These are phyloP conservation scores for Geranium brycei DNA, from an alignment of 345 rosid genomes.

Conservation along the genomic window DNA sequence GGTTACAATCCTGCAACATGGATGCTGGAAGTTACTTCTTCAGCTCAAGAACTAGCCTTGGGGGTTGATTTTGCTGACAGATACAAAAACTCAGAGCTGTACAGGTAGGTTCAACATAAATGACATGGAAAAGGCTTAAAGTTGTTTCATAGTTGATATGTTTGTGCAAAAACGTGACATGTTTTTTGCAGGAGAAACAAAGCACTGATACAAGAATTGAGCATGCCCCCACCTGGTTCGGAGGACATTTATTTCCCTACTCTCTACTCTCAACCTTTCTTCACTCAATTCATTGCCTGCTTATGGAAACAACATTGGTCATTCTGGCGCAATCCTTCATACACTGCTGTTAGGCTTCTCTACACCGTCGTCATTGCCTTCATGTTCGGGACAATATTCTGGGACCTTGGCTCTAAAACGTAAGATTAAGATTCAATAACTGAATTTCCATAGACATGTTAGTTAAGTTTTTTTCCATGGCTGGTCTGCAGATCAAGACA, in stretches of 20 bases:
- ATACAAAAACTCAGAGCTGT: constrained; percentile 30
- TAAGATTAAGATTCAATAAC: constrained; percentile 1
- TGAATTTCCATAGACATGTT: too few relatives aligned
- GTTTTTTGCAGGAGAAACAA: constrained; percentile 42
- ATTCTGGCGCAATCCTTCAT: constrained; percentile 39
- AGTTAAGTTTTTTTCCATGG: too few relatives aligned
- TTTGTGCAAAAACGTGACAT: too few relatives aligned
- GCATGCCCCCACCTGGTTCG: constrained; percentile 23
- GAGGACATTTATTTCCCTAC: constrained; percentile 24
- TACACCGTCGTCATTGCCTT: constrained; percentile 24
- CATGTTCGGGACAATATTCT: constrained; percentile 30
- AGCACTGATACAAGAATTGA: constrained; percentile 21
- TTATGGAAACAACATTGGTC: constrained; percentile 38
- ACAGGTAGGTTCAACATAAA: constrained; percentile 15
- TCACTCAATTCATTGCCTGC: constrained; percentile 28
- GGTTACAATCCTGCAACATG: constrained; percentile 50
- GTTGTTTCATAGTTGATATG: too few relatives aligned
- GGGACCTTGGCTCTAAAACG: constrained; percentile 32
- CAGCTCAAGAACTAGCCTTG: constrained; percentile 27
- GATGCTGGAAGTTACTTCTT: constrained; percentile 39
- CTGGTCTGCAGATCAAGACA: constrained; percentile 3
- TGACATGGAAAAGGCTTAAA: too few relatives aligned
- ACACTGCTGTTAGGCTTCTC: constrained; percentile 31
- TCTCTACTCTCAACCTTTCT: constrained; percentile 20
- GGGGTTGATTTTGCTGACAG: constrained; percentile 27